Percentiles rank a stretch among this genome's conserved stretches.
Evolutionary conservation across 768 basidiomycete genomes (phyloP).

Genomic region (Antrodiella citrinella): DNA sequence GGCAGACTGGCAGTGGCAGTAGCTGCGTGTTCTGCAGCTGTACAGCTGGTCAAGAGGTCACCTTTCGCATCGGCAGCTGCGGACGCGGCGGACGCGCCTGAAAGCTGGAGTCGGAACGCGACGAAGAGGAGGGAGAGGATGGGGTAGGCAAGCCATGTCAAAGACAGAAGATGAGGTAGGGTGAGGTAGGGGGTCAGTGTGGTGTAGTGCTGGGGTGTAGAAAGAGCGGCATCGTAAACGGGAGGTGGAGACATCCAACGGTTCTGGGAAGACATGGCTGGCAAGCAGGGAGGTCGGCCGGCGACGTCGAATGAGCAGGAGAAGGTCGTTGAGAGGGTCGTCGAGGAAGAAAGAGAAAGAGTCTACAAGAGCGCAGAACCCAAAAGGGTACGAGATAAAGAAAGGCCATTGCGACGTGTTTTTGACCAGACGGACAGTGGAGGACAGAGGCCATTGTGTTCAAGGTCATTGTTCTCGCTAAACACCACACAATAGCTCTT

Average conservation of each 20-base stretch:
- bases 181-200: constrained; percentile 75
- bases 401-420: neutral
- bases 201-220: constrained; percentile 15
- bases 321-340: constrained; percentile 18
- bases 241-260: constrained; percentile 39
- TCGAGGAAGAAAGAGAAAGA: constrained; percentile 14
- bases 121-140: constrained; percentile 85
- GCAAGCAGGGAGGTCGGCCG: constrained; percentile 20
- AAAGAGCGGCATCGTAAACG: constrained; percentile 43
- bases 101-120: constrained; percentile 73
- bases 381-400: neutral
- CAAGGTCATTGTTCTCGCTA: neutral
- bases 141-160: constrained; percentile 88
- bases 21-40: constrained; percentile 77
- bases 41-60: constrained; percentile 76
- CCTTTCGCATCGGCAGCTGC: constrained; percentile 63
- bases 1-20: constrained; percentile 81
- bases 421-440: neutral
- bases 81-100: constrained; percentile 59
- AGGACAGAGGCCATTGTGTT: neutral
- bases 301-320: constrained; percentile 16
- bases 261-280: constrained; percentile 21
- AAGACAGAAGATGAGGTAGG: constrained; percentile 74
- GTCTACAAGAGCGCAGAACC: constrained; percentile 9
- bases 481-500: neutral